phyloP scores from a whole-genome alignment of 148 eudicot species.

The Silene latifolia region DNA sequence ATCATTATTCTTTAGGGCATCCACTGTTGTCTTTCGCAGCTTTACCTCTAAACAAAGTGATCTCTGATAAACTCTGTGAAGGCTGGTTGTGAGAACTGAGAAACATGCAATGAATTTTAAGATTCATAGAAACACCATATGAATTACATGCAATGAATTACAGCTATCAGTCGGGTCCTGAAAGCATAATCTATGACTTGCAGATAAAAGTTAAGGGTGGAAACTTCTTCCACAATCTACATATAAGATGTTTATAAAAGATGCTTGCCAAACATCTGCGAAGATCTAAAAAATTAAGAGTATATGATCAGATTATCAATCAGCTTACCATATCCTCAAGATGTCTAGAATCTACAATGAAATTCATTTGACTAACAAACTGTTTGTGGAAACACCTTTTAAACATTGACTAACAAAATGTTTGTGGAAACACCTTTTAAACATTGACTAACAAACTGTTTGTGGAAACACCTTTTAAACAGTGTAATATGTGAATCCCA shows the following conservation, averaged over 20 bases:
- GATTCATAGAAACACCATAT: too few relatives aligned
- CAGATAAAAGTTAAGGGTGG: background rate
- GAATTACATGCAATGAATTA: background rate
- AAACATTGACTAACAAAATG: too few relatives aligned
- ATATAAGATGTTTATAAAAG: background rate
- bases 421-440: background rate
- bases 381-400: background rate
- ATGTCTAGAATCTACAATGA: too few relatives aligned
- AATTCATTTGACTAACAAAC: background rate
- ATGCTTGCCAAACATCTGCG: background rate
- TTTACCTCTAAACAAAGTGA: too few relatives aligned
- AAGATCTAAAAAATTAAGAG: background rate
- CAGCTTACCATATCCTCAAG: background rate
- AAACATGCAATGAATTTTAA: too few relatives aligned
- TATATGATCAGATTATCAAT: background rate
- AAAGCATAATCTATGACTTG: background rate
- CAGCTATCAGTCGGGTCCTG: background rate
- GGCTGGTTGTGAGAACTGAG: background rate
- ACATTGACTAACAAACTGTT: background rate
- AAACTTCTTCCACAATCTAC: background rate
- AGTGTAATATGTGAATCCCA: background rate
- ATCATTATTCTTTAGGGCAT: background rate
- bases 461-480: background rate
- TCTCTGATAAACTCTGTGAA: too few relatives aligned
- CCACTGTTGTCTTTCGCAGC: background rate